Evolutionary conservation across 2,329 filamentous ascomycete genomes (phyloP).

Genomic region (Curvularia sp.): DNA sequence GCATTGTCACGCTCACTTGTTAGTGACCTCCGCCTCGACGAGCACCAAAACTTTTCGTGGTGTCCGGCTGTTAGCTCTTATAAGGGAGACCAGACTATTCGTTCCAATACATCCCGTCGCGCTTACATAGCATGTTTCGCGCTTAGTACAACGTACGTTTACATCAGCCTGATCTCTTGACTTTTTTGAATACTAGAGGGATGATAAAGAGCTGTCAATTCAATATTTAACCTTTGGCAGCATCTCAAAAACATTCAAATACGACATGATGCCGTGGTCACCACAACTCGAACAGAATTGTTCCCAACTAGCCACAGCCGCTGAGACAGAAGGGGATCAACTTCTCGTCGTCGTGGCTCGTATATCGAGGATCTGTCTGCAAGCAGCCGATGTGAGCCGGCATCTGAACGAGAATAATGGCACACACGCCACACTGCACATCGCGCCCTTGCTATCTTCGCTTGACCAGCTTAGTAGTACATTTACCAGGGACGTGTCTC

Average conservation of each 20-base stretch:
- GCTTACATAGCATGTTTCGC: constrained; percentile 59
- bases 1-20: constrained; percentile 26
- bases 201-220: background rate
- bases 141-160: constrained; percentile 49
- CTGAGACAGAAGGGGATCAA: constrained; percentile 59
- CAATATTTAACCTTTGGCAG: constrained; percentile 19
- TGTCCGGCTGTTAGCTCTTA: constrained; percentile 15
- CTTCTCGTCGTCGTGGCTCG: constrained; percentile 56
- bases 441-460: constrained; percentile 21
- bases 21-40: constrained; percentile 32
- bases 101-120: constrained; percentile 59
- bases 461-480: constrained; percentile 19
- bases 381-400: constrained; percentile 31
- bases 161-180: background rate
- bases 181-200: background rate
- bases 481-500: constrained; percentile 14
- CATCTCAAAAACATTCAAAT: constrained; percentile 23
- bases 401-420: constrained; percentile 17
- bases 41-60: constrained; percentile 12
- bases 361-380: constrained; percentile 31
- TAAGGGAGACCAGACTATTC: constrained; percentile 9
- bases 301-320: constrained; percentile 53
- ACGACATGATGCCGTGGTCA: constrained; percentile 64
- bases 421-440: constrained; percentile 20
- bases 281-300: constrained; percentile 66